A percentile compares a stretch with the other conserved stretches of the same genome.
Evolutionary conservation across 2,329 filamentous ascomycete genomes (phyloP).

Genomic region (Diatrype stigma): DNA sequence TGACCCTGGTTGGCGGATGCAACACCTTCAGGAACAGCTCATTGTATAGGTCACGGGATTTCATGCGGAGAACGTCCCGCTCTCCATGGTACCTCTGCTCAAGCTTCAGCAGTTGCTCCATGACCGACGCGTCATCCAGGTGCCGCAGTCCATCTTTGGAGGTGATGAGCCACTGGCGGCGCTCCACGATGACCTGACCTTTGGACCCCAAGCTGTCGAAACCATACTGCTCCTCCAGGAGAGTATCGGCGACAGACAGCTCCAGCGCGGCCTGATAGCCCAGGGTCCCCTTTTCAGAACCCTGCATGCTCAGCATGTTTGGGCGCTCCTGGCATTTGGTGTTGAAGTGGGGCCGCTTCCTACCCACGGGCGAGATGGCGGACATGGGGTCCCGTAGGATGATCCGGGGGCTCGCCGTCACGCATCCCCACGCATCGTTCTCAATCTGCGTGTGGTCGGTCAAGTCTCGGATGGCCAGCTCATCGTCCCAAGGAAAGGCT

Average conservation of each 20-base stretch:
- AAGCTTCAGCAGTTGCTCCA: constrained; percentile 56
- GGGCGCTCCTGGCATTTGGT: constrained; percentile 58
- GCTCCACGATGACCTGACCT: constrained; percentile 50
- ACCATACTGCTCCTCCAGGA: constrained; percentile 59
- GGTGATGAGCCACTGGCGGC: constrained; percentile 53
- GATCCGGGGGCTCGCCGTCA: constrained; percentile 61
- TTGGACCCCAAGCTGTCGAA: constrained; percentile 54
- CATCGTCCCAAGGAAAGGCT: constrained; percentile 64
- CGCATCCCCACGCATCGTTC: constrained; percentile 58
- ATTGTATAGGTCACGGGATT: constrained; percentile 56
- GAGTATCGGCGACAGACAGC: constrained; percentile 58
- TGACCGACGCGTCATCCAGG: constrained; percentile 52
- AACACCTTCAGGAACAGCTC: constrained; percentile 59
- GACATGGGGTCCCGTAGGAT: constrained; percentile 44
- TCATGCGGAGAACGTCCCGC: constrained; percentile 43
- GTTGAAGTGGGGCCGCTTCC: constrained; percentile 53
- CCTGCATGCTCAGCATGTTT: constrained; percentile 69
- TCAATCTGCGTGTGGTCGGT: constrained; percentile 62
- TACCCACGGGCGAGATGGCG: constrained; percentile 37
- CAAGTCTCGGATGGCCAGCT: constrained; percentile 57
- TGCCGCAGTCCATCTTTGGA: constrained; percentile 50
- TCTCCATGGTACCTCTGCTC: constrained; percentile 52
- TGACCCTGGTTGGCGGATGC: constrained; percentile 51
- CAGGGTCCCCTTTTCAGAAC: constrained; percentile 66
- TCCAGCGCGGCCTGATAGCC: constrained; percentile 67